Evolutionary conservation across 768 basidiomycete species (phyloP).

Genomic region (Gelatoporia subvermispora): DNA sequence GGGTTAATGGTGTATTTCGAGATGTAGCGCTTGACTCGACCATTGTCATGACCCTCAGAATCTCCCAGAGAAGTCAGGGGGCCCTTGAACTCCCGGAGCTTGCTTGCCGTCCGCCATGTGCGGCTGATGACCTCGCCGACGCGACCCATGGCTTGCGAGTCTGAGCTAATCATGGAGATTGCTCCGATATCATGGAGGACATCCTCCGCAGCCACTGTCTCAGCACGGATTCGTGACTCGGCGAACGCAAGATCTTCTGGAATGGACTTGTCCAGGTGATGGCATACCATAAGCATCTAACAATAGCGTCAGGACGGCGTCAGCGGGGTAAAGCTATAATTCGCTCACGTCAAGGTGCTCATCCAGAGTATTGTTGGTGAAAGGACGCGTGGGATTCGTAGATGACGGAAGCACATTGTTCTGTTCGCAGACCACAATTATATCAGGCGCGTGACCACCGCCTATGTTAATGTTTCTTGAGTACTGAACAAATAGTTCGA

Average conservation of each 20-base stretch:
- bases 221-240: slow-evolving; percentile 92
- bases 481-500: not conserved
- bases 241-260: slow-evolving; percentile 94
- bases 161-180: slow-evolving; percentile 94
- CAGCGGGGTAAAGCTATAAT: not conserved
- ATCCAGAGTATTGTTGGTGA: slow-evolving; percentile 84
- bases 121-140: slow-evolving; percentile 91
- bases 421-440: slow-evolving; percentile 92
- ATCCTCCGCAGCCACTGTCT: slow-evolving; percentile 97
- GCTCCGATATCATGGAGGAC: slow-evolving; percentile 90
- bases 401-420: slow-evolving; percentile 92
- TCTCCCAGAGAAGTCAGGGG: slow-evolving; percentile 72
- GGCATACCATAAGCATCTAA: slow-evolving; percentile 99
- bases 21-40: slow-evolving; percentile 89
- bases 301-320: slow-evolving; percentile 1
- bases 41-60: slow-evolving; percentile 68
- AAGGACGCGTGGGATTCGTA: slow-evolving; percentile 95
- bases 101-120: slow-evolving; percentile 96
- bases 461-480: slow-evolving; percentile 26
- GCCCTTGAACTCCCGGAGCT: slow-evolving; percentile 80
- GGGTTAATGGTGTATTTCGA: slow-evolving; percentile 98
- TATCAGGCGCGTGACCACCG: slow-evolving; percentile 96
- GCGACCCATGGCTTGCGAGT: slow-evolving; percentile 97
- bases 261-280: slow-evolving; percentile 89
- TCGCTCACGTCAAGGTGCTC: slow-evolving; percentile 89